Evolutionary conservation across 1,139 yeast species (phyloP), one percentile per base, ranked within the genome.

Genomic region (Suhomyces bribrorum): DNA sequence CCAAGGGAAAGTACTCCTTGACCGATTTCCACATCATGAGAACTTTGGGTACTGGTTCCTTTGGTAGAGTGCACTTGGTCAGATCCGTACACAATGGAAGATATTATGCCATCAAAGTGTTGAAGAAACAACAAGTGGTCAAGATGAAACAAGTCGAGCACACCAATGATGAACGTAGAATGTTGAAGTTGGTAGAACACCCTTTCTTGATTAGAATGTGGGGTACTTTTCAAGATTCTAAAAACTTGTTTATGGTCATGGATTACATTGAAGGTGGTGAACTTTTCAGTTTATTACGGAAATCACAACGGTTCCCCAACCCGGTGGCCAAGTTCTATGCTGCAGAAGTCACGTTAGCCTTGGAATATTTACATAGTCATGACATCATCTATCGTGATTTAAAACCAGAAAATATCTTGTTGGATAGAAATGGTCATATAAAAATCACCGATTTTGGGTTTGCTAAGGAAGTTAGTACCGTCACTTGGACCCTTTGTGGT

Each of bases 231-330:
- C 83, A 78, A 56, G 83, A 78, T 53, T 62, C 75, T 36, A 71
- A 69, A 46, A 75, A 75, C 45, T 64, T 78, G 40, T 78, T 77
- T 52, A 77, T 78, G 79, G 75, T 78, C 12, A 78, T 78, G 83
- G 83, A 78, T 53, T 78, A 77, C 54, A 77, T 78, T 44, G 83
- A 78, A 58, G 83, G 83, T 37, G 83, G 83, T 28, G 83, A 78
- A 51, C 62, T 78, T 33, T 78, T 78, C 53, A 72, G 79, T 11
- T 62, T 78, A 36, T 64, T 78, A 46, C 61, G 83, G 45, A 77
- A 77, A 49, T 75, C 81, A n/a, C 81, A 75, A 49, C 59, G 79
- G 32, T 78, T 78, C 52, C 83, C 83, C 2, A 77, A 76, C 45
- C 83, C 81, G 15, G 83, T 78, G 36, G 83, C 82, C 34, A 78